A percentile compares a stretch with the other conserved stretches of the same genome.
phyloP scores from a whole-genome alignment of 805 yeast genomes.

The Pichia cephalocereana region DNA sequence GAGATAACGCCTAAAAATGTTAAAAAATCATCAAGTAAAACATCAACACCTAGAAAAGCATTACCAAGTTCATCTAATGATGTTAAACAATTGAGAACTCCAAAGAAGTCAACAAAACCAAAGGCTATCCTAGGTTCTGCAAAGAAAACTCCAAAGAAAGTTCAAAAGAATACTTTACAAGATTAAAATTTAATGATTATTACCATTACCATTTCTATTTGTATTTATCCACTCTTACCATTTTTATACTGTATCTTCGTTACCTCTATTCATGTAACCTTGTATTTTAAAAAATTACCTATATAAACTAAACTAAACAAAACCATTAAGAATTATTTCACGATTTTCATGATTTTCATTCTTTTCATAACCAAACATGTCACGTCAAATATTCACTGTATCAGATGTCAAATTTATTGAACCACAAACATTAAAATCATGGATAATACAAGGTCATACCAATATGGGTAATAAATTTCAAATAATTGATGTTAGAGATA shows the following conservation, averaged over 20 bases:
- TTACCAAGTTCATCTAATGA: background rate
- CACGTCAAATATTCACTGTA: slow-evolving; percentile 15
- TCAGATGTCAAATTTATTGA: slow-evolving; percentile 40
- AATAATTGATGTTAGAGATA: slow-evolving; percentile 80
- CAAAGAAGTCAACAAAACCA: background rate
- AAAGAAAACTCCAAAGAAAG: background rate
- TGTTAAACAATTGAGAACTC: background rate
- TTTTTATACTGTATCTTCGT: too few species aligned
- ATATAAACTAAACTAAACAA: background rate
- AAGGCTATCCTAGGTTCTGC: background rate
- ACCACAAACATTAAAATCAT: slow-evolving; percentile 34
- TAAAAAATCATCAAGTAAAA: background rate
- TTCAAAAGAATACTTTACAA: background rate
- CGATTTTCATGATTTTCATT: background rate
- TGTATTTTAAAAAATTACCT: too few species aligned
- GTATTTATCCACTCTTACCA: too few species aligned
- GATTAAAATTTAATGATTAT: background rate
- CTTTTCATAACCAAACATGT: background rate
- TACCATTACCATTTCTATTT: too few species aligned
- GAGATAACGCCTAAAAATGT: background rate
- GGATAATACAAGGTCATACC: slow-evolving; percentile 35
- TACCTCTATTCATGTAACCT: too few species aligned
- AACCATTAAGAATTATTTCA: background rate
- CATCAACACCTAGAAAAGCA: background rate
- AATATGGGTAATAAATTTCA: slow-evolving; percentile 34